Percentiles rank a stretch among this genome's conserved stretches.
phyloP scores from a whole-genome alignment of 1,139 yeast species.

The Suhomyces maxii region DNA sequence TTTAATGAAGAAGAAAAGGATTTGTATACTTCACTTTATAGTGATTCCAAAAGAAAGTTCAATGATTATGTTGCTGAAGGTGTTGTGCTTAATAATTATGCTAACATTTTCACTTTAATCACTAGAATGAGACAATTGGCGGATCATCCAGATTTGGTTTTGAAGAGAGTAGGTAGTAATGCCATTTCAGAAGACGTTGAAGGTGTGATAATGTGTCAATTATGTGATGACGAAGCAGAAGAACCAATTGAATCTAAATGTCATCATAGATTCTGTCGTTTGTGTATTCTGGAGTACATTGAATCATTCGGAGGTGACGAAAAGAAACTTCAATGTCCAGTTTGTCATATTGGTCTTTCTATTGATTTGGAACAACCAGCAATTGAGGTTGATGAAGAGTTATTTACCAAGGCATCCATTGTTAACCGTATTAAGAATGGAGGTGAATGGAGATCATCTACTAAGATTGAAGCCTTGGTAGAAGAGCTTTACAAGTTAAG shows the following conservation, averaged over 20 bases:
- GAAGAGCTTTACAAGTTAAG: slow-evolving; percentile 87
- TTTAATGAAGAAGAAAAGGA: slow-evolving; percentile 96
- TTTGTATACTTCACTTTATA: slow-evolving; percentile 79
- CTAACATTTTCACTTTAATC: slow-evolving; percentile 91
- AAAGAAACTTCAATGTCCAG: slow-evolving; percentile 78
- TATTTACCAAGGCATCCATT: slow-evolving; percentile 76
- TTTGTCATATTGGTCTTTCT: slow-evolving; percentile 88
- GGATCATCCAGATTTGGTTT: slow-evolving; percentile 94
- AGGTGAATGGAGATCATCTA: slow-evolving; percentile 86
- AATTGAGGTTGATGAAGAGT: slow-evolving; percentile 66
- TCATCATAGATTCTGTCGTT: slow-evolving; percentile 88
- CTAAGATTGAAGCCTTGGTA: slow-evolving; percentile 93
- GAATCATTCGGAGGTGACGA: slow-evolving; percentile 72
- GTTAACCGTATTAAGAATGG: slow-evolving; percentile 83
- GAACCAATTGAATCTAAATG: slow-evolving; percentile 95
- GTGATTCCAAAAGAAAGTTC: slow-evolving; percentile 83
- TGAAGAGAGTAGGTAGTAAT: slow-evolving; percentile 60
- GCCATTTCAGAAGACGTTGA: slow-evolving; percentile 35
- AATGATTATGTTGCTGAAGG: slow-evolving; percentile 91
- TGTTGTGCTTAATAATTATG: slow-evolving; percentile 91
- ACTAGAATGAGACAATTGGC: slow-evolving; percentile 98
- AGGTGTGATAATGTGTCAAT: slow-evolving; percentile 79
- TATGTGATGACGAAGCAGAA: slow-evolving; percentile 97
- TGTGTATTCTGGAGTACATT: slow-evolving; percentile 86
- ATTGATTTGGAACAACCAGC: slow-evolving; percentile 90